phyloP scores from a whole-genome alignment of 306 rosid genomes.

The Cicer pinnatifidum region DNA sequence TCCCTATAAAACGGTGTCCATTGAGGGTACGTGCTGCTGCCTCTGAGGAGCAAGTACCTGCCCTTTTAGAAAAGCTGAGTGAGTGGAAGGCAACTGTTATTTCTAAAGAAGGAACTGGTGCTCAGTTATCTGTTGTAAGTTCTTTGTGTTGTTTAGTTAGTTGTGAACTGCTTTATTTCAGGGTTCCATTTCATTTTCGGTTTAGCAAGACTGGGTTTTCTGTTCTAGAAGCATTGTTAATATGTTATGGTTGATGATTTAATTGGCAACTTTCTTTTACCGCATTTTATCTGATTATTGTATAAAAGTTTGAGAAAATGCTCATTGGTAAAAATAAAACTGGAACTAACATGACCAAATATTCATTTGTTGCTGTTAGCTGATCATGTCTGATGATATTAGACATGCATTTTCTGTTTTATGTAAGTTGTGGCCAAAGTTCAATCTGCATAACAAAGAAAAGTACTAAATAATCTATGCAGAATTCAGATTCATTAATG shows the following conservation, averaged over 20 bases:
- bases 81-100: constrained; percentile 67
- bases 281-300: not conserved
- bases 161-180: constrained; percentile 13
- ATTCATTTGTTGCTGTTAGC: not conserved
- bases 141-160: not conserved
- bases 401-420: not conserved
- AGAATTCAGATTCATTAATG: not conserved
- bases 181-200: constrained; percentile 9
- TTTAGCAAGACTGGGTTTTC: constrained; percentile 17
- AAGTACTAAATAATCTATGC: not conserved
- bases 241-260: constrained; percentile 28
- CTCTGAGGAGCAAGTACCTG: constrained; percentile 55
- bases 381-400: constrained; percentile 16
- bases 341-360: constrained; percentile 9
- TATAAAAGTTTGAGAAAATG: constrained; percentile 13
- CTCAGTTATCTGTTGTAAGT: constrained; percentile 73
- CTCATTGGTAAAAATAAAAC: constrained; percentile 9
- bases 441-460: constrained; percentile 17
- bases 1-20: constrained; percentile 90
- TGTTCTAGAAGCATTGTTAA: not conserved
- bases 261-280: not conserved
- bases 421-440: not conserved
- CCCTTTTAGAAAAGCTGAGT: constrained; percentile 71
- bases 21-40: constrained; percentile 67
- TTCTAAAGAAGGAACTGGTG: constrained; percentile 74